These are phyloP conservation scores for Podila epicladia DNA, from an alignment of 192 early-diverging fungal genomes.

Conservation along the genomic window DNA sequence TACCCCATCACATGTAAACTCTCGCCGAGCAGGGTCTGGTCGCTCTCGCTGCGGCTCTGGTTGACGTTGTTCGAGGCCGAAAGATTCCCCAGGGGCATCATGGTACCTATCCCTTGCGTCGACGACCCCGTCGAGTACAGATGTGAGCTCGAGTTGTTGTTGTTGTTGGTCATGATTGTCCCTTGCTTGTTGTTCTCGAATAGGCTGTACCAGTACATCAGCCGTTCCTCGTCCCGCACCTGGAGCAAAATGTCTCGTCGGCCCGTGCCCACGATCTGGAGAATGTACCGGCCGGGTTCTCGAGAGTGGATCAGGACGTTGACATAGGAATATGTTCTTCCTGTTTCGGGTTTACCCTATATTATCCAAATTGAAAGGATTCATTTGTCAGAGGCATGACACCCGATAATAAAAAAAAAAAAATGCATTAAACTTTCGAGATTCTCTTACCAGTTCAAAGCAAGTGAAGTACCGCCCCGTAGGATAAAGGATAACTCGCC, in stretches of 20 bases:
- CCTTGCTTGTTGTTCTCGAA: conserved; percentile 30
- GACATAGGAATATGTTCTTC: conserved; percentile 19
- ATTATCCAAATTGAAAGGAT: neutral
- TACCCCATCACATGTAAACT: too few relatives aligned
- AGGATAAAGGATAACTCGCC: conserved; percentile 57
- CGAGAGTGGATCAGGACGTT: conserved; percentile 15
- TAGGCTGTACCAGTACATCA: conserved; percentile 28
- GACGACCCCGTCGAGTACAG: neutral
- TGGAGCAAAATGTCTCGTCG: conserved; percentile 27
- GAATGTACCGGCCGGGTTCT: conserved; percentile 15
- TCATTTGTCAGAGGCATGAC: neutral
- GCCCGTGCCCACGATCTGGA: conserved; percentile 12
- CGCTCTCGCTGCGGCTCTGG: too few relatives aligned
- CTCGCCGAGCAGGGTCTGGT: too few relatives aligned
- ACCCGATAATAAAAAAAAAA: neutral
- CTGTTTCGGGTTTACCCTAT: conserved; percentile 39
- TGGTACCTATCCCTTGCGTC: neutral
- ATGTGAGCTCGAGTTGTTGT: conserved; percentile 1
- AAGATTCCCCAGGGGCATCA: neutral
- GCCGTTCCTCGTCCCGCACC: conserved; percentile 29
- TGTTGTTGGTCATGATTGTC: neutral
- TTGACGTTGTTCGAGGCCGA: neutral
- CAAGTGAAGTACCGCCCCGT: conserved; percentile 54
- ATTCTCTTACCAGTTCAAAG: conserved; percentile 43
- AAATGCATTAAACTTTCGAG: neutral